A percentile compares a stretch with the other conserved stretches of the same genome.
phyloP scores from a whole-genome alignment of 148 eudicot species.

The Tetragonia tetragonoides region DNA sequence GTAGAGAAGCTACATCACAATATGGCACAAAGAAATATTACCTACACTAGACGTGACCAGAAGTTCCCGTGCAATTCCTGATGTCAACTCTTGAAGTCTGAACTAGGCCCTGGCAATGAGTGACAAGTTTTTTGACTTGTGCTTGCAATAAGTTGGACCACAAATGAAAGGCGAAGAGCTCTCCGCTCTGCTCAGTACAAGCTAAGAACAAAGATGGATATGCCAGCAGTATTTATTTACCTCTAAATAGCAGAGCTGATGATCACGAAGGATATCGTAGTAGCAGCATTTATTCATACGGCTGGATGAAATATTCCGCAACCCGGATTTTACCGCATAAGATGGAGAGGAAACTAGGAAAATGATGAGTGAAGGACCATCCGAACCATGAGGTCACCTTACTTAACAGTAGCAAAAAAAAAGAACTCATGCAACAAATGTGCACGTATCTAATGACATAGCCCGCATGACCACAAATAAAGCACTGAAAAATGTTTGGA shows the following conservation, averaged over 20 bases:
- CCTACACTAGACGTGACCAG: conserved; percentile 31
- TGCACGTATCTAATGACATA: conserved; percentile 3
- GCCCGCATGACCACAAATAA: conserved; percentile 12
- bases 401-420: conserved; percentile 16
- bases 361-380: background rate
- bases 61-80: conserved; percentile 23
- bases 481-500: conserved; percentile 5
- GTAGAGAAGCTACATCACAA: conserved; percentile 17
- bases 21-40: conserved; percentile 24
- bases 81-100: conserved; percentile 18
- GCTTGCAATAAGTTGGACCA: background rate
- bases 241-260: background rate
- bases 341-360: background rate
- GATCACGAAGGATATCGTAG: background rate
- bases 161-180: background rate
- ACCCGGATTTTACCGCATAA: conserved; percentile 3
- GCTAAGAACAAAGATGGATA: background rate
- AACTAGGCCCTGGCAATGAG: background rate
- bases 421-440: conserved; percentile 16
- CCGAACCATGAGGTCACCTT: conserved; percentile 18
- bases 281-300: conserved; percentile 4
- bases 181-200: conserved; percentile 3
- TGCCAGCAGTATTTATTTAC: conserved; percentile 3
- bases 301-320: background rate
- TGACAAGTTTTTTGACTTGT: background rate